Conservation (phyloP, 2,329 filamentous ascomycete genomes). For the Paramyrothecium roridum region DNA sequence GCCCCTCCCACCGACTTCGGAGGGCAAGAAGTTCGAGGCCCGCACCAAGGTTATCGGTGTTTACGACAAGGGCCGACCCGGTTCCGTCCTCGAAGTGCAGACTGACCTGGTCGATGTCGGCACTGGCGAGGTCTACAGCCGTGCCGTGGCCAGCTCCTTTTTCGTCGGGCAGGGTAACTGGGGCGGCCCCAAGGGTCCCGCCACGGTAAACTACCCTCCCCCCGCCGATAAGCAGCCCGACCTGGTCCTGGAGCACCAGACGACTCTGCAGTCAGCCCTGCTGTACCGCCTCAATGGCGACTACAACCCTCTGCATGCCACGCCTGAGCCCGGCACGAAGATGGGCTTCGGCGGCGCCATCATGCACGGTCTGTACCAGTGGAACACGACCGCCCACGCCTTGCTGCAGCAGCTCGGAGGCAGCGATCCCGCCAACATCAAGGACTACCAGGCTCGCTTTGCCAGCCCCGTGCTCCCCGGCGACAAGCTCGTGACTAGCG, state of each 20-base stretch:
- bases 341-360: constrained; percentile 92
- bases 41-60: constrained; percentile 77
- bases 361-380: constrained; percentile 85
- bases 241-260: constrained; percentile 66
- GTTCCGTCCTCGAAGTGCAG: constrained; percentile 79
- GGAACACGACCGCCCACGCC: constrained; percentile 75
- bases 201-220: constrained; percentile 73
- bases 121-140: constrained; percentile 67
- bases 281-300: constrained; percentile 87
- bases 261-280: constrained; percentile 67
- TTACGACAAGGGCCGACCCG: constrained; percentile 85
- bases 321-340: constrained; percentile 77
- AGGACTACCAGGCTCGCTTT: constrained; percentile 86
- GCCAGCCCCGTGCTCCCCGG: constrained; percentile 80
- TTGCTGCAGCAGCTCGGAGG: constrained; percentile 71
- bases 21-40: constrained; percentile 71
- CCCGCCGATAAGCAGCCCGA: constrained; percentile 74
- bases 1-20: constrained; percentile 68
- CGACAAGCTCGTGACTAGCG: constrained; percentile 76
- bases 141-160: constrained; percentile 69
- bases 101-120: constrained; percentile 69
- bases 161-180: constrained; percentile 78
- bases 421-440: constrained; percentile 76
- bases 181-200: constrained; percentile 87
- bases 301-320: constrained; percentile 90